Percentiles rank a stretch among this genome's conserved stretches.
phyloP scores from a whole-genome alignment of 164 flowering plant species.

The Aristolochia californica region DNA sequence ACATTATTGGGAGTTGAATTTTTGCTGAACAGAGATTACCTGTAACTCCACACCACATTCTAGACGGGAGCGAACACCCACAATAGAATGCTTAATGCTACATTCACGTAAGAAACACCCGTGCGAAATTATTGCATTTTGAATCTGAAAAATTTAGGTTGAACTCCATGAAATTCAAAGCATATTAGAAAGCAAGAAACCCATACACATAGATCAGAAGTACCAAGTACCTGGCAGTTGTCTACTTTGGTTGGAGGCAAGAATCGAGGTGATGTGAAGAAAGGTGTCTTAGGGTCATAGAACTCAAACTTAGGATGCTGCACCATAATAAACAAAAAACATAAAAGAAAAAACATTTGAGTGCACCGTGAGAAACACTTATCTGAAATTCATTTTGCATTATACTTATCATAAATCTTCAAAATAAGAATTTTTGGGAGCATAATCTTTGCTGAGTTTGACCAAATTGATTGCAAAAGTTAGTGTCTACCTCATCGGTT shows the following conservation, averaged over 20 bases:
- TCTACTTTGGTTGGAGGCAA: conserved; percentile 80
- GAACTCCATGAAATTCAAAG: conserved; percentile 11
- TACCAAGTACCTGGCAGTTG: neutral
- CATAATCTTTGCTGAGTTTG: too few relatives aligned
- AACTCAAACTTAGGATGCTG: conserved; percentile 80
- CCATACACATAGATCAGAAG: neutral
- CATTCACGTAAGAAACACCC: conserved; percentile 94
- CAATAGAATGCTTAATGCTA: conserved; percentile 65
- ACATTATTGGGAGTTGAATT: neutral
- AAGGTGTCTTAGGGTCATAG: conserved; percentile 81
- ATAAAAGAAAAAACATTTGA: neutral
- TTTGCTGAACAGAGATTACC: conserved; percentile 26
- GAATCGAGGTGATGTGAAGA: conserved; percentile 86
- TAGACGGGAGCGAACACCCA: conserved; percentile 83
- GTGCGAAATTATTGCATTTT: conserved; percentile 81
- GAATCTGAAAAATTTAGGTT: conserved; percentile 38
- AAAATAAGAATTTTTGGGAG: too few relatives aligned
- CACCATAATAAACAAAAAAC: conserved; percentile 14
- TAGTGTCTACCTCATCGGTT: conserved; percentile 89
- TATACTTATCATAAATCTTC: neutral
- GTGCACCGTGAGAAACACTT: neutral
- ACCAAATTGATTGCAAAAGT: too few relatives aligned
- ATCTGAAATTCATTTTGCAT: neutral
- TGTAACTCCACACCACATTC: conserved; percentile 72
- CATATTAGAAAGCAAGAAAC: conserved; percentile 1